phyloP scores from a whole-genome alignment of 1,284 basidiomycete genomes.

The Heterobasidion occidentale region DNA sequence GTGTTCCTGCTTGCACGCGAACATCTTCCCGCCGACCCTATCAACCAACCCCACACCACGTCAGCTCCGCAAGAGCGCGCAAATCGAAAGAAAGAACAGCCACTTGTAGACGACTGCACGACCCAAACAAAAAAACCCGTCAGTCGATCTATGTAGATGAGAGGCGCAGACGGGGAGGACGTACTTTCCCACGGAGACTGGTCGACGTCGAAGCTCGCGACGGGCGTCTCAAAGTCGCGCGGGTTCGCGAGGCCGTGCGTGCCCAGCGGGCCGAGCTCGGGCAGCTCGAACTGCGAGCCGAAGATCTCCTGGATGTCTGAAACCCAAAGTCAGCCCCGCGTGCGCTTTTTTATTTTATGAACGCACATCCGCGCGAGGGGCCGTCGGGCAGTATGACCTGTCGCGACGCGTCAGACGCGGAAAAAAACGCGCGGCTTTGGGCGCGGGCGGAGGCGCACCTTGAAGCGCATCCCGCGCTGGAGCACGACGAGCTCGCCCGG shows the following conservation, averaged over 20 bases:
- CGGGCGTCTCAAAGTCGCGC: constrained; percentile 57
- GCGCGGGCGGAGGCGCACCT: constrained; percentile 35
- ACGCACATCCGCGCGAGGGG: constrained; percentile 43
- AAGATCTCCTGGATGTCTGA: constrained; percentile 43
- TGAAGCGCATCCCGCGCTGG: constrained; percentile 61
- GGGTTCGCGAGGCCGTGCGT: constrained; percentile 54
- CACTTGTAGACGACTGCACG: constrained; percentile 41
- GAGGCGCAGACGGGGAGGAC: constrained; percentile 9
- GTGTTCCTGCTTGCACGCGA: constrained; percentile 51
- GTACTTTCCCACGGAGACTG: constrained; percentile 49
- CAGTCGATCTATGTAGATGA: no score
- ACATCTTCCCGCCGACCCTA: constrained; percentile 51
- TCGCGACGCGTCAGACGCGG: background rate
- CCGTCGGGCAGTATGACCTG: constrained; percentile 48
- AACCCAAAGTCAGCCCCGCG: background rate
- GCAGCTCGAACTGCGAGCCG: constrained; percentile 56
- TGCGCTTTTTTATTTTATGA: no score
- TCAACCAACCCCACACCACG: background rate
- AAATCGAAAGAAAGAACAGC: constrained; percentile 8
- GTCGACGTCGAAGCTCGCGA: constrained; percentile 58
- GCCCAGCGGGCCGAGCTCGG: constrained; percentile 61
- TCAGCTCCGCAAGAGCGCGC: background rate
- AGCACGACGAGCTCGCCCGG: constrained; percentile 59
- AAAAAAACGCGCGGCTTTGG: no score
- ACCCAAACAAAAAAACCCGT: no score